Base-by-base conservation (phyloP, 2,329 filamentous ascomycete species). In the Lasiodiplodia citricola region DNA sequence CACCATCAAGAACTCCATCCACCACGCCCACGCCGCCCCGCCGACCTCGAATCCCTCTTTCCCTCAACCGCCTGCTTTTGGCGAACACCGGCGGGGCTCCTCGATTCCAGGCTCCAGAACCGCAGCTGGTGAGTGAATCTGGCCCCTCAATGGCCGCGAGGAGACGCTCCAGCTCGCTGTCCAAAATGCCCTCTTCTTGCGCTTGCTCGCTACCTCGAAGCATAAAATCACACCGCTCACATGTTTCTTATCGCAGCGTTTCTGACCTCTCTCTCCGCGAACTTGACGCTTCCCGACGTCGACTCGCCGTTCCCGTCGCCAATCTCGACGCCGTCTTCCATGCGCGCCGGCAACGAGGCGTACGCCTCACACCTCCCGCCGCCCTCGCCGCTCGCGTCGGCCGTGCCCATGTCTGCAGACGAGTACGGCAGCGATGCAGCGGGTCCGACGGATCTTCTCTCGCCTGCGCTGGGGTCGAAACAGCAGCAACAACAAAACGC, bases 201-300 rank as follows among this genome's bases (percentile, higher is more conserved):
- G 23, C 21, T 14, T 28, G 23, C n/a, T 10, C n/a, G 23, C 21
- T 14, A 16, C 8, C n/a, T 16, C 41, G 37, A 41, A 14, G 35
- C 51, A 21, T 28, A 50, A 54, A 66, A 50, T n/a, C 54, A 50
- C 65, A 13, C n/a, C 16, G 65, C 65, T 67, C 13, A 67, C 35
- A 51, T 13, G 41, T 28, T 51, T 52, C 28, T 28, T 41, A 51
- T 64, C 47, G 62, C 79, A 96, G 92, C 92, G 31, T 96, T 96
- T 83, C 91, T 96, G 80, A 91, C 89, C 68, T 95, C 93, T 73
- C 86, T 96, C 18, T 89, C 92, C 73, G 91, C 91, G 71, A 96
- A 96, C 76, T 87, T 96, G 67, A 90, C 90, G 74, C 88, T 95
- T 69, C 74, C 75, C 75, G 84, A 82, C 73, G 82, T 83, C 38